phyloP scores from a whole-genome alignment of 164 flowering plant genomes.

The Kalanchoe fedtschenkoi region DNA sequence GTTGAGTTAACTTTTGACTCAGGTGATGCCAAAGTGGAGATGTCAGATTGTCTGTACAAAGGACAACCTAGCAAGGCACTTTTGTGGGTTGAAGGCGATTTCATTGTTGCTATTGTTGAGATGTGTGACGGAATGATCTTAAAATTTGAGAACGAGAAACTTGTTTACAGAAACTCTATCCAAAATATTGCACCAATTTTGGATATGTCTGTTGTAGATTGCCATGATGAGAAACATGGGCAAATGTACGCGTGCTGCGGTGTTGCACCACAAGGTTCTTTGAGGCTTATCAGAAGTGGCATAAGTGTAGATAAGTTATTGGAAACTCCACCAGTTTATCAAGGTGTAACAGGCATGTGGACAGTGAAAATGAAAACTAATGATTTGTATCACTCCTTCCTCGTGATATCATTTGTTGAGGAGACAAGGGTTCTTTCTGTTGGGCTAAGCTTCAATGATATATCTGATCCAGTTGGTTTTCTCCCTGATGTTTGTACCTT shows the following conservation, averaged over 20 bases:
- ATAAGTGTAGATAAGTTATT: slow-evolving; percentile 73
- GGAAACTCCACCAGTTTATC: slow-evolving; percentile 71
- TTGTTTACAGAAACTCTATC: slow-evolving; percentile 46
- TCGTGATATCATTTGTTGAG: slow-evolving; percentile 89
- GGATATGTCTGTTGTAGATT: slow-evolving; percentile 74
- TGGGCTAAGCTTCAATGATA: slow-evolving; percentile 83
- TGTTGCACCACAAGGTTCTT: slow-evolving; percentile 81
- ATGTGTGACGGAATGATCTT: slow-evolving; percentile 95
- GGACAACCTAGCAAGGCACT: slow-evolving; percentile 61
- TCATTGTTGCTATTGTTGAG: slow-evolving; percentile 64
- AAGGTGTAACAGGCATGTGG: slow-evolving; percentile 86
- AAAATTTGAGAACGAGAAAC: slow-evolving; percentile 48
- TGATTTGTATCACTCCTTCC: slow-evolving; percentile 74
- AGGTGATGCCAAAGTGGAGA: slow-evolving; percentile 36
- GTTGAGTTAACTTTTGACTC: slow-evolving; percentile 43
- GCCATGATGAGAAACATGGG: slow-evolving; percentile 71
- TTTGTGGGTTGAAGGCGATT: slow-evolving; percentile 71
- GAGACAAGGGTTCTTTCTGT: slow-evolving; percentile 93
- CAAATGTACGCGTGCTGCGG: slow-evolving; percentile 97
- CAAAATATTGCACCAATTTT: slow-evolving; percentile 88
- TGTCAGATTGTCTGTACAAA: slow-evolving; percentile 69
- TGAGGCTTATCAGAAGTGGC: slow-evolving; percentile 83
- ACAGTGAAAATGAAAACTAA: slow-evolving; percentile 56
- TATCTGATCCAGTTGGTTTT: slow-evolving; percentile 91
- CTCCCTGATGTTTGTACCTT: slow-evolving; percentile 76